These are phyloP conservation scores for Pestalotiopsis sp. DNA, from an alignment of 2,329 filamentous ascomycete genomes.

Conservation along the genomic window DNA sequence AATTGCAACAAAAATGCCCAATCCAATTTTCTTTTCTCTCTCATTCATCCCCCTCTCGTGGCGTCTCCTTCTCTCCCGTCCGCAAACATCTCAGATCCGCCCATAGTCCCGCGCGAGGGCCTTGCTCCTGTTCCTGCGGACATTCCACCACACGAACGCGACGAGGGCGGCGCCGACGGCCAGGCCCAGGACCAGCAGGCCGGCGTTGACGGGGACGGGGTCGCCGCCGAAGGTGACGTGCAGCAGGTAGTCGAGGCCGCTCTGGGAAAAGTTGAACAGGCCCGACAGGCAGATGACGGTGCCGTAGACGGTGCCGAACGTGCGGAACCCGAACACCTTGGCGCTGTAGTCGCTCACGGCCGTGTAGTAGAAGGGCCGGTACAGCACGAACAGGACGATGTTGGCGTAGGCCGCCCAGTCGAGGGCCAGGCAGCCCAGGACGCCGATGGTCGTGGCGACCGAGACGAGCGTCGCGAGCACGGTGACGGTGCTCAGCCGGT, in stretches of 20 bases:
- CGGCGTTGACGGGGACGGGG: constrained; percentile 76
- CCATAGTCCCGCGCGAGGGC: constrained; percentile 29
- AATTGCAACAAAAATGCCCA: not conserved
- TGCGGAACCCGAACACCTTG: constrained; percentile 90
- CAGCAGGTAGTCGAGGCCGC: constrained; percentile 76
- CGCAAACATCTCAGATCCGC: not conserved
- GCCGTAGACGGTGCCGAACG: constrained; percentile 93
- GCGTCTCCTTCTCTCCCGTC: not conserved
- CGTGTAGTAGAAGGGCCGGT: constrained; percentile 89
- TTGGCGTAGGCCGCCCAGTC: constrained; percentile 74
- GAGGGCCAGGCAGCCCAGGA: constrained; percentile 74
- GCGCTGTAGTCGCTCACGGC: constrained; percentile 86
- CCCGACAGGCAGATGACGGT: constrained; percentile 86
- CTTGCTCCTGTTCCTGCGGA: constrained; percentile 30
- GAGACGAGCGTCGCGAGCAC: constrained; percentile 72
- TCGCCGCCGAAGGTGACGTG: constrained; percentile 72
- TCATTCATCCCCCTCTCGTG: not conserved
- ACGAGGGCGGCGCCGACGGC: constrained; percentile 68
- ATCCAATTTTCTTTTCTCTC: not conserved
- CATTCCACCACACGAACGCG: constrained; percentile 59
- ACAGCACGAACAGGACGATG: constrained; percentile 78
- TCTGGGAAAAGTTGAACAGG: constrained; percentile 81
- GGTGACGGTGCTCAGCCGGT: constrained; percentile 72
- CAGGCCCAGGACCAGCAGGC: constrained; percentile 64
- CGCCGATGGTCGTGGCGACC: constrained; percentile 73